phyloP scores from a whole-genome alignment of 2,329 filamentous ascomycete species.

The Verticillium nonalfalfae region DNA sequence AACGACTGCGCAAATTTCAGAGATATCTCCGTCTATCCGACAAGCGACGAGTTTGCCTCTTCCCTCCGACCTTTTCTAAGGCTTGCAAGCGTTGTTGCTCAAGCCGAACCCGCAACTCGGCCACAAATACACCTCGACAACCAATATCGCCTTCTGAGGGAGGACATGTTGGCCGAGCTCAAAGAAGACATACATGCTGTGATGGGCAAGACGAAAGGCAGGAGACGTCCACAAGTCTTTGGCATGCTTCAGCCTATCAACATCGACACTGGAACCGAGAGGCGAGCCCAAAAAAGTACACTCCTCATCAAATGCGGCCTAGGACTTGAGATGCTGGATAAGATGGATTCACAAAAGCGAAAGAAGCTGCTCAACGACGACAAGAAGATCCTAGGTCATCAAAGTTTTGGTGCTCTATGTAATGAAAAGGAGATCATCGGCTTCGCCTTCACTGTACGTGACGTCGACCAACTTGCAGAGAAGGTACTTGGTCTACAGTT shows the following conservation, averaged over 20 bases:
- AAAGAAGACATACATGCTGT: constrained; percentile 52
- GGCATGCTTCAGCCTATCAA: constrained; percentile 26
- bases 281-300: constrained; percentile 21
- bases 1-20: constrained; percentile 62
- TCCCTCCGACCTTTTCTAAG: constrained; percentile 48
- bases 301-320: constrained; percentile 32
- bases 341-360: constrained; percentile 19
- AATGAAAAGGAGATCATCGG: constrained; percentile 43
- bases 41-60: constrained; percentile 55
- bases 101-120: constrained; percentile 27
- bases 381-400: constrained; percentile 47
- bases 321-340: constrained; percentile 38
- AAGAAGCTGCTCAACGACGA: constrained; percentile 40
- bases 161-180: constrained; percentile 65
- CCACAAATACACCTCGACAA: constrained; percentile 55
- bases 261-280: constrained; percentile 26
- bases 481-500: constrained; percentile 44
- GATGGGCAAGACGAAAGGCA: constrained; percentile 38
- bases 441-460: constrained; percentile 52
- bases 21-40: constrained; percentile 49
- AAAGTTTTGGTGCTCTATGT: constrained; percentile 56
- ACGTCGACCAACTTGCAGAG: constrained; percentile 36
- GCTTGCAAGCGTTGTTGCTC: constrained; percentile 39
- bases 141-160: constrained; percentile 63
- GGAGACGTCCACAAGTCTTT: constrained; percentile 30